Percentiles rank a stretch among this genome's conserved stretches.
phyloP scores from a whole-genome alignment of 2,329 filamentous ascomycete genomes.

The Dothideomycetes sp. region DNA sequence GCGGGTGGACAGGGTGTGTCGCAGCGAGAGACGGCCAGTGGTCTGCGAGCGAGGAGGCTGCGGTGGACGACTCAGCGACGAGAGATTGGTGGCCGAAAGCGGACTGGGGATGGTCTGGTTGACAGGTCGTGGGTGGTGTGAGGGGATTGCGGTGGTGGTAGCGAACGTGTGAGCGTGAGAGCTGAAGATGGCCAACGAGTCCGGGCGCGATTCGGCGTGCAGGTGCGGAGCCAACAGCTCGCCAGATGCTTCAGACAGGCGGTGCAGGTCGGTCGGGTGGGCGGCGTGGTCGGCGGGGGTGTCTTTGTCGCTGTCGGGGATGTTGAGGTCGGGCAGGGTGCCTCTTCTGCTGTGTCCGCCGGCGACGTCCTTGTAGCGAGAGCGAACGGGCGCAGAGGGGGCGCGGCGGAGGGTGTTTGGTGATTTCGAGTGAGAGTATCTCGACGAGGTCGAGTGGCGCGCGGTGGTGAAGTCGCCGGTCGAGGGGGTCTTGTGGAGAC shows the following conservation, averaged over 20 bases:
- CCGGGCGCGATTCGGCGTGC: constrained; percentile 4
- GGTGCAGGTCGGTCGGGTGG: background rate
- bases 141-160: background rate
- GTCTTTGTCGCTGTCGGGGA: constrained; percentile 4
- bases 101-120: background rate
- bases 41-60: constrained; percentile 6
- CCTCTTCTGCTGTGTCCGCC: constrained; percentile 6
- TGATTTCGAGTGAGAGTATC: too few species aligned
- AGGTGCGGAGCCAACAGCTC: constrained; percentile 3
- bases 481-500: background rate
- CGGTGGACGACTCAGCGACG: constrained; percentile 4
- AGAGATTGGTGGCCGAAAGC: too few species aligned
- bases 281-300: constrained; percentile 4
- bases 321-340: constrained; percentile 3
- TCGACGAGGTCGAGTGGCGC: too few species aligned
- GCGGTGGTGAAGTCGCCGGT: background rate
- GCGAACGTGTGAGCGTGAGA: constrained; percentile 4
- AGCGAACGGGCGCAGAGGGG: constrained; percentile 8
- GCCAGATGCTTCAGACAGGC: background rate
- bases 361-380: constrained; percentile 5
- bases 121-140: background rate
- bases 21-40: constrained; percentile 5
- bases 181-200: constrained; percentile 7
- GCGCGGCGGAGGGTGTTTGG: constrained; percentile 4
- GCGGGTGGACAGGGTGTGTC: constrained; percentile 5